Evolutionary conservation across 2,329 filamentous ascomycete species (phyloP), one percentile per base, ranked within the genome.

Genomic region (Phialophora macrospora): DNA sequence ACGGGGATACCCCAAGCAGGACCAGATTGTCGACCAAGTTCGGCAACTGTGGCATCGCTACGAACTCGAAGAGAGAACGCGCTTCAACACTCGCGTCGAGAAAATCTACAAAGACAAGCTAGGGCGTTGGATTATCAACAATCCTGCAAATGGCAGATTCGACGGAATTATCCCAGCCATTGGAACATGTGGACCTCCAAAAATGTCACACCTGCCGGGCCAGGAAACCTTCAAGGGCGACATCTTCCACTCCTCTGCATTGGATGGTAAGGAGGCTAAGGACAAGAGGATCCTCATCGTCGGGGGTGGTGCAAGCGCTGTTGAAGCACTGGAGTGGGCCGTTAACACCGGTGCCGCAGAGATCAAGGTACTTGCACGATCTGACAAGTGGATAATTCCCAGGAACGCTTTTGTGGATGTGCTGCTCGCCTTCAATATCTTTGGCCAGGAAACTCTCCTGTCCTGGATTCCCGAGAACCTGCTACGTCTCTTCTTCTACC

Each of bases 371-470:
- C 83, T 96, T 9, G 87, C 91, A 0, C 84, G 92, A 24, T 90
- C 87, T 14, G 91, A 94, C 72, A 95, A 94, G 76, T 94, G 91
- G 91, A 91, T 95, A 68, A 93, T 94, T 60, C 92, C 92, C 0
- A 85, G 92, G 8, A 95, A 96, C 70, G 81, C 90, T 0, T 56
- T 95, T 51, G 82, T 95, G 58, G 88, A 96, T 74, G 81, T 85
- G 1, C 81, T 96, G 1, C 84, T 96, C 1, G 85, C 90, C 2
- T 79, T 92, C 72, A 96, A 96, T 76, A 84, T 95, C 59, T 88
- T 93, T 66, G 92, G 91, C 1, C 87, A 89, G 52, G 90, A 95
- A 76, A 95, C 90, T 0, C 75, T 85, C 0, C 78, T 95, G 20
- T 92, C 89, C 0, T 92, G 88, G 82, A 89, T 96, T 46, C 92